Conservation (phyloP, 2,329 filamentous ascomycete genomes). For the Diaporthe vaccinii region DNA sequence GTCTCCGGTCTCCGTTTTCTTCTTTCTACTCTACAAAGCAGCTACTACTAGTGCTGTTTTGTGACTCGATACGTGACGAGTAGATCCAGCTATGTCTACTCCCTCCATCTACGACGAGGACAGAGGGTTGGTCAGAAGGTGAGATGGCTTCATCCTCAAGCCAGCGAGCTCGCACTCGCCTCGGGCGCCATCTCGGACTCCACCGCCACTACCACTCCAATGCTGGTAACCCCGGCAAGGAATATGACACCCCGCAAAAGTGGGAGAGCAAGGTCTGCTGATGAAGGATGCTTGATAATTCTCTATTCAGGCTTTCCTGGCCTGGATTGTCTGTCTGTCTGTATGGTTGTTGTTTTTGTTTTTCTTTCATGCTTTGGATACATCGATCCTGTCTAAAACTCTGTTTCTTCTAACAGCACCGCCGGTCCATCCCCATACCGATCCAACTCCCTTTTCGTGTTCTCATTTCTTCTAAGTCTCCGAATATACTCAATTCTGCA, state of each 20-base stretch:
- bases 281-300: conserved; percentile 13
- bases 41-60: background rate
- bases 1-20: background rate
- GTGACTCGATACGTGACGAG: background rate
- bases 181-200: background rate
- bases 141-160: background rate
- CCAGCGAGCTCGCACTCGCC: background rate
- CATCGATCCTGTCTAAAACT: conserved; percentile 13
- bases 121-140: background rate
- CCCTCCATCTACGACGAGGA: no score
- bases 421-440: background rate
- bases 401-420: background rate
- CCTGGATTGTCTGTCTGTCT: conserved; percentile 6
- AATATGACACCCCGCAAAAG: background rate
- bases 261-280: background rate
- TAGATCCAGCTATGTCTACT: background rate
- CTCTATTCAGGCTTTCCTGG: conserved; percentile 11
- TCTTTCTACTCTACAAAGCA: background rate
- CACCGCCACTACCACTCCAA: background rate
- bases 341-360: background rate
- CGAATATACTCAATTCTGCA: conserved; percentile 10
- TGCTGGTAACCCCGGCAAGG: background rate
- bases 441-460: conserved; percentile 1
- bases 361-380: conserved; percentile 3
- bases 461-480: background rate